Evolutionary conservation across 805 yeast species (phyloP).

Genomic region (Wickerhamomyces canadensis): DNA sequence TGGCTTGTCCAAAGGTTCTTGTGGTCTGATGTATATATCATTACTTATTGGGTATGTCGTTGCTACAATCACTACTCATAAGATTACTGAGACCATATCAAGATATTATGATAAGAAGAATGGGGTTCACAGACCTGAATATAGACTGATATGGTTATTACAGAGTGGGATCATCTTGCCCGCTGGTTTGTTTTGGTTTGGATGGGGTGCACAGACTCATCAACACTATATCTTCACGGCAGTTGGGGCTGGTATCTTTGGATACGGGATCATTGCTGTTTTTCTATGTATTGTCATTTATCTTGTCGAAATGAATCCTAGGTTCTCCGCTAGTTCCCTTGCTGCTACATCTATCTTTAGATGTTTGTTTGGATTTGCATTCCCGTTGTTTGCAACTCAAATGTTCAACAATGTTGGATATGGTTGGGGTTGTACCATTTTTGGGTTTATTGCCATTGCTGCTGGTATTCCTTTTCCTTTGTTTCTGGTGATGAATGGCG

Average conservation of each 20-base stretch:
- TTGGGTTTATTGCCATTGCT: slow-evolving; percentile 49
- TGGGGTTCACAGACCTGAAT: slow-evolving; percentile 59
- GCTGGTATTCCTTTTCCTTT: slow-evolving; percentile 68
- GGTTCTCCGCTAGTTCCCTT: slow-evolving; percentile 59
- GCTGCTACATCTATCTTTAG: slow-evolving; percentile 67
- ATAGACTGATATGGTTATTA: slow-evolving; percentile 46
- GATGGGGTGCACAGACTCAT: slow-evolving; percentile 59
- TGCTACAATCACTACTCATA: slow-evolving; percentile 47
- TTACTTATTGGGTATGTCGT: slow-evolving; percentile 48
- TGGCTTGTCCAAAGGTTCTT: slow-evolving; percentile 39
- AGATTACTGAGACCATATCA: slow-evolving; percentile 37
- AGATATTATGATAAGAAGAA: slow-evolving; percentile 34
- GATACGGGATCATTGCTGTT: slow-evolving; percentile 52
- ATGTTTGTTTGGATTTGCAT: slow-evolving; percentile 60
- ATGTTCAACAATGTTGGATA: slow-evolving; percentile 55
- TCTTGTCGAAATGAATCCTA: slow-evolving; percentile 64
- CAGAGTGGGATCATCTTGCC: slow-evolving; percentile 48
- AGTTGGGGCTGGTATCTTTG: slow-evolving; percentile 56
- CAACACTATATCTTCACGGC: slow-evolving; percentile 60
- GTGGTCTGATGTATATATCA: slow-evolving; percentile 56
- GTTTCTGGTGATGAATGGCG: slow-evolving; percentile 51
- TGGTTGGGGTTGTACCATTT: slow-evolving; percentile 68
- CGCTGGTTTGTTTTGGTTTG: slow-evolving; percentile 61
- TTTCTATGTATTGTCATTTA: slow-evolving; percentile 63
- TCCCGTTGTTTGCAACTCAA: slow-evolving; percentile 58